A percentile compares a stretch with the other conserved stretches of the same genome.
These are phyloP conservation scores for Leucosporidium yakuticum DNA, from an alignment of 768 basidiomycete genomes.

Conservation along the genomic window DNA sequence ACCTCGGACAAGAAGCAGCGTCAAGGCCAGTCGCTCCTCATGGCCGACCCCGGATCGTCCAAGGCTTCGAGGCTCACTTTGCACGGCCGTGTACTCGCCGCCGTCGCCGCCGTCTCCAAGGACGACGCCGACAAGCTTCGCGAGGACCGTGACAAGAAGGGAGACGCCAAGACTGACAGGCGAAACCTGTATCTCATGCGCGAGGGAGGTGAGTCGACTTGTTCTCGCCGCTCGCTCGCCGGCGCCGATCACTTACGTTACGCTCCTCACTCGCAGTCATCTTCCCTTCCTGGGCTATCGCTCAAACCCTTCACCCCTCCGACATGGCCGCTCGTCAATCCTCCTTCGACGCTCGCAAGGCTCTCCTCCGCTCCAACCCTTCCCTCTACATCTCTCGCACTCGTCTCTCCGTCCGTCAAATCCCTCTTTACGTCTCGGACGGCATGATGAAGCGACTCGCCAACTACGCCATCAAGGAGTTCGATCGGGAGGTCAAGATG, in stretches of 20 bases:
- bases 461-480: constrained; percentile 68
- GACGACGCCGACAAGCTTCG: constrained; percentile 81
- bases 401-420: constrained; percentile 85
- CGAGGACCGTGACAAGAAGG: constrained; percentile 73
- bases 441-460: constrained; percentile 82
- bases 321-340: constrained; percentile 80
- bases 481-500: constrained; percentile 68
- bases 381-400: constrained; percentile 90
- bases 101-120: constrained; percentile 80
- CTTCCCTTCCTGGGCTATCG: constrained; percentile 76
- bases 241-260: background rate
- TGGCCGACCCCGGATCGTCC: constrained; percentile 83
- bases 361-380: constrained; percentile 82
- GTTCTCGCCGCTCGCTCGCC: background rate
- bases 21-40: constrained; percentile 76
- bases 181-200: constrained; percentile 90
- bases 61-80: constrained; percentile 75
- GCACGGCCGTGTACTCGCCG: constrained; percentile 87
- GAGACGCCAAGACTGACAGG: constrained; percentile 82
- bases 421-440: constrained; percentile 85
- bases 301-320: constrained; percentile 59
- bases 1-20: constrained; percentile 56
- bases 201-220: constrained; percentile 70
- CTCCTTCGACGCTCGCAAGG: constrained; percentile 77
- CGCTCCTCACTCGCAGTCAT: constrained; percentile 58